Evolutionary conservation across 306 rosid species (phyloP).

Genomic region (Cucurbita pepo): DNA sequence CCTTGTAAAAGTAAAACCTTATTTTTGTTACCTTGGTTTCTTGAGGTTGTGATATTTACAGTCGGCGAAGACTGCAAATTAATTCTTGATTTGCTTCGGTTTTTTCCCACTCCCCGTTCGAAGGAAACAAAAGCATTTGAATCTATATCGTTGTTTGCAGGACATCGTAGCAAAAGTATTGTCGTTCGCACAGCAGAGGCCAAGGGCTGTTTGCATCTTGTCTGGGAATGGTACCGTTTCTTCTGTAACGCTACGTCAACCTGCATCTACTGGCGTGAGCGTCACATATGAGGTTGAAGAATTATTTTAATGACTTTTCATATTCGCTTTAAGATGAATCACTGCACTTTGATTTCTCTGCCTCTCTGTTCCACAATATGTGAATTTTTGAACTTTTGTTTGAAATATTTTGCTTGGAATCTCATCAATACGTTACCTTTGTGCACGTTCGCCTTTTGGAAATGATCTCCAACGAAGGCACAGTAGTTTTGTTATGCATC

Average conservation of each 20-base stretch:
- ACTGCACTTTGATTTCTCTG: background rate
- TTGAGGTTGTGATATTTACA: background rate
- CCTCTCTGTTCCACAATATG: background rate
- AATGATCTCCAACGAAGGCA: background rate
- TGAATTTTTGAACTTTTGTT: background rate
- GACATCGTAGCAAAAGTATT: constrained; percentile 71
- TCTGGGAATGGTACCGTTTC: constrained; percentile 73
- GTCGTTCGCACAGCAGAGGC: constrained; percentile 67
- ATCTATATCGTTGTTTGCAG: constrained; percentile 30
- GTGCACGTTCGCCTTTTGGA: background rate
- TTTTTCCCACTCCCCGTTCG: background rate
- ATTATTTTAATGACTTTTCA: background rate
- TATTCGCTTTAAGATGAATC: background rate
- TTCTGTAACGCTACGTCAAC: constrained; percentile 68
- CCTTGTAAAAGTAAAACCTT: background rate
- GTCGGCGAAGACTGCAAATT: background rate
- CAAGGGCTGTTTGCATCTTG: constrained; percentile 76
- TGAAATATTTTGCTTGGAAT: background rate
- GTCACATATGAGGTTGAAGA: constrained; percentile 55
- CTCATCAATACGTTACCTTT: background rate
- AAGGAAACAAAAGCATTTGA: background rate
- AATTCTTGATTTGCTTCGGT: background rate
- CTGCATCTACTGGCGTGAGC: constrained; percentile 68
- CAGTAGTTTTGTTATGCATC: background rate
- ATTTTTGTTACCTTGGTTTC: background rate